Evolutionary conservation across 1,284 basidiomycete genomes (phyloP), one percentile per base, ranked within the genome.

Genomic region (Trametes polyzona): DNA sequence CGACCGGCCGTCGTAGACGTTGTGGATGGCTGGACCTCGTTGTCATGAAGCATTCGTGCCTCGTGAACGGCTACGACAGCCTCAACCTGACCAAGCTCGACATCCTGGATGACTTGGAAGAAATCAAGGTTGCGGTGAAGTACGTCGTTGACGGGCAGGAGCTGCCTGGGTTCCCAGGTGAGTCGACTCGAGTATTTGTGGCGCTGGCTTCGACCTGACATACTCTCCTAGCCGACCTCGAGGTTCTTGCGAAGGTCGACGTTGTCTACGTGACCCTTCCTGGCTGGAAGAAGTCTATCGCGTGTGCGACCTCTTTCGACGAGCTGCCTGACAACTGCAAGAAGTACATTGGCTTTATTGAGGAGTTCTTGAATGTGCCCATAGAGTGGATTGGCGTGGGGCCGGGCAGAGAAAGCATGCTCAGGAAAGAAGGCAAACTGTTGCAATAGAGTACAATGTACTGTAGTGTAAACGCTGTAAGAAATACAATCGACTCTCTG

Each of bases 1-100:
- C 95, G 4, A 99, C 96, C 0, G 96, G 96, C 24, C 87, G 96
- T 33, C 81, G 92, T 50, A 84, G 96, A 60, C 90, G 97, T 53
- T 96, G 95, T 73, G 96, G 96, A 24, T 99, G 97, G 97, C 86
- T 99, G 48, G 97, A 99, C 76, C 81, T 98, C 21, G 93, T 98
- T 58, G 95, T 98, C 54, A 84, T 98, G 81, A 89, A 87, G 71
- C 92, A 98, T 75, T 98, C 96, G 26, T 88, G 83, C 70, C 77
- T 94, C 63, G 94, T 99, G 82, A 99, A 99, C 75, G 96, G 96
- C 40, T 99, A 98, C 76, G 95, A 96, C 67, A 74, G 78, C 55
- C 80, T 98, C 65, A 99, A 99, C 77, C 80, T 99, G 65, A 99
- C 96, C 61, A 99, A 99, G 74, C 86, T 99, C 56, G 96, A 99